Evolutionary conservation across 306 rosid genomes (phyloP).

Genomic region (Begonia peltatifolia): DNA sequence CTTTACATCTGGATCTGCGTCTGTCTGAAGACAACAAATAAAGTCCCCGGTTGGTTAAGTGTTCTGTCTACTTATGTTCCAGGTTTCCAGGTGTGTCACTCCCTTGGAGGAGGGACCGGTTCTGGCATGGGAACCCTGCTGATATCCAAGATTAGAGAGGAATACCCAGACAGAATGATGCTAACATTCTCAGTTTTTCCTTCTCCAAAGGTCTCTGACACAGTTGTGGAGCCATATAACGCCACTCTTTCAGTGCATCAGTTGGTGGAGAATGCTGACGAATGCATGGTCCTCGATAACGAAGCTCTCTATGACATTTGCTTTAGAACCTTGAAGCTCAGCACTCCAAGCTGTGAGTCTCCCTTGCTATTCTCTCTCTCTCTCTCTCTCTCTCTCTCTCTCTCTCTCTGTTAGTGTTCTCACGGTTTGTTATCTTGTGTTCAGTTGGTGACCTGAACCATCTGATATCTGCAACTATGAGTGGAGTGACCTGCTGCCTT

Average conservation of each 20-base stretch:
- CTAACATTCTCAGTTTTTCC: conserved; percentile 90
- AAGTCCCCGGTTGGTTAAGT: no score
- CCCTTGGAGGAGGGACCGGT: conserved; percentile 94
- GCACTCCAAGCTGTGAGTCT: conserved; percentile 86
- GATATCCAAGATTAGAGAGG: conserved; percentile 88
- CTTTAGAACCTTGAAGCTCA: conserved; percentile 88
- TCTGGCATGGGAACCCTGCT: conserved; percentile 91
- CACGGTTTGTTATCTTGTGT: conserved; percentile 4
- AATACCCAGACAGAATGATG: conserved; percentile 91
- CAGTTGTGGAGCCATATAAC: conserved; percentile 92
- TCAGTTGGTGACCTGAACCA: conserved; percentile 91
- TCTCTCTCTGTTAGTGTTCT: background rate
- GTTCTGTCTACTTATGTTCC: conserved; percentile 3
- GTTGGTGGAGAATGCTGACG: conserved; percentile 89
- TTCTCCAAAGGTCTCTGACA: conserved; percentile 96
- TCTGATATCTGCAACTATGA: conserved; percentile 90
- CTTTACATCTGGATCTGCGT: no score
- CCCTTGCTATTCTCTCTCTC: background rate
- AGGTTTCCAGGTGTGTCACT: conserved; percentile 96
- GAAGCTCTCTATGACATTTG: conserved; percentile 95
- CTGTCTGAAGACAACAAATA: no score
- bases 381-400: background rate
- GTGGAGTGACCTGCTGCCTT: conserved; percentile 86
- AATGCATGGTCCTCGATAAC: conserved; percentile 94
- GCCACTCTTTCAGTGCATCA: conserved; percentile 90